Conservation (phyloP, 768 basidiomycete genomes). For the Imleria badia region DNA sequence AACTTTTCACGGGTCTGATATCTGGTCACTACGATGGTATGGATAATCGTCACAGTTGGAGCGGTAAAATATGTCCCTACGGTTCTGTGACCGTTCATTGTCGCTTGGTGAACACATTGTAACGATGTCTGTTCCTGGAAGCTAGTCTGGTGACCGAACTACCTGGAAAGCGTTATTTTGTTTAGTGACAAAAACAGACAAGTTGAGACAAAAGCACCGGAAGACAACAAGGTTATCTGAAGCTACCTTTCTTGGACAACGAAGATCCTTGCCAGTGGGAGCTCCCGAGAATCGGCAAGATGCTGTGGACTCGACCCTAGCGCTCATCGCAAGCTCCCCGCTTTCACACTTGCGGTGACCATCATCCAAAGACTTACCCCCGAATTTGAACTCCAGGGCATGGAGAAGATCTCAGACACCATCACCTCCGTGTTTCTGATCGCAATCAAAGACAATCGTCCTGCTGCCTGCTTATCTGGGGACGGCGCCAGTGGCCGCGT, state of each 20-base stretch:
- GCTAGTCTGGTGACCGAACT: too few species aligned
- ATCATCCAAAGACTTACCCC: too few species aligned
- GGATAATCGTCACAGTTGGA: too few species aligned
- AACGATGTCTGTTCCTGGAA: neutral
- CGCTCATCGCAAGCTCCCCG: neutral
- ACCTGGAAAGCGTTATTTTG: too few species aligned
- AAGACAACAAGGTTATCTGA: neutral
- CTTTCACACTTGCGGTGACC: neutral
- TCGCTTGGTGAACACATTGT: too few species aligned
- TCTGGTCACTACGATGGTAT: too few species aligned
- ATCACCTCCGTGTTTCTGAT: slow-evolving; percentile 26
- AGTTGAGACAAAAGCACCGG: too few species aligned
- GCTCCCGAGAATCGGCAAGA: neutral
- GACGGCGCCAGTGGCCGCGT: too few species aligned
- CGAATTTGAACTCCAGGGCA: neutral
- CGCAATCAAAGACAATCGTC: slow-evolving; percentile 20
- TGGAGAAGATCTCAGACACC: slow-evolving; percentile 29
- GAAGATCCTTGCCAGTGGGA: slow-evolving; percentile 3
- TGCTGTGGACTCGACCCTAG: slow-evolving; percentile 3
- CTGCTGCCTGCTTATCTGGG: slow-evolving; percentile 10
- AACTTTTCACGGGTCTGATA: too few species aligned
- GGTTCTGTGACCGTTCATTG: neutral
- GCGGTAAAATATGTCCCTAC: neutral
- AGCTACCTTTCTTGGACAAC: slow-evolving; percentile 7
- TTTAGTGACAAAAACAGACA: neutral